Percentiles rank a stretch among this genome's conserved stretches.
Evolutionary conservation across 306 rosid species (phyloP).

Genomic region (Gastrolobium villosum): DNA sequence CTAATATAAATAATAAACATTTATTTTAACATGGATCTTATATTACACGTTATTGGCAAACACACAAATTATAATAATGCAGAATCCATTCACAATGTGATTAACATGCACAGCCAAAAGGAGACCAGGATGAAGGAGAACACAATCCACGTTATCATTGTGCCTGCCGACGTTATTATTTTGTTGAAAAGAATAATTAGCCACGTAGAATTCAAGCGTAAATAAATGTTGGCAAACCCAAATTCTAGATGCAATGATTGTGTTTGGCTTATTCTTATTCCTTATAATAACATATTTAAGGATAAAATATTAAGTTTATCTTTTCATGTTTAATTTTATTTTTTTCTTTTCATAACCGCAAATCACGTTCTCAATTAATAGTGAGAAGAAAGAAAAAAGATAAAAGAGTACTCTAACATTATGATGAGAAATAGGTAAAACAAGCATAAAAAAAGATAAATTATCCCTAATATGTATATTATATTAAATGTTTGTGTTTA

Average conservation of each 20-base stretch:
- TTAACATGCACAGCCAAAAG: background rate
- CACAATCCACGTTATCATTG: no score
- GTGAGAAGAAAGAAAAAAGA: no score
- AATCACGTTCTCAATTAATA: no score
- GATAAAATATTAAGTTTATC: no score
- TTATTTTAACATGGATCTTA: no score
- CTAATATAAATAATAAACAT: no score
- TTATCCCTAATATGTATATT: background rate
- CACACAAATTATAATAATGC: background rate
- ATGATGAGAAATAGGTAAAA: no score
- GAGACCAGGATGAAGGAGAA: background rate
- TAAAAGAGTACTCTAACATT: no score
- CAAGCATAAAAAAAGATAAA: no score
- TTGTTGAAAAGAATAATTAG: conserved; percentile 13
- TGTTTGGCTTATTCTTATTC: background rate
- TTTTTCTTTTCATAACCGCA: no score
- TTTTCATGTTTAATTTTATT: no score
- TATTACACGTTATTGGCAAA: background rate
- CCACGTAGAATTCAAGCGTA: background rate
- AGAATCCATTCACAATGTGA: background rate
- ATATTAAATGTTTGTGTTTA: conserved; percentile 22
- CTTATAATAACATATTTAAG: no score
- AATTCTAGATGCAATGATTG: conserved; percentile 34
- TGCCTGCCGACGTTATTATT: background rate
- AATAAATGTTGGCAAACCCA: background rate